Evolutionary conservation across 176 grass and related monocot species (phyloP).

Genomic region (Chloris gayana): DNA sequence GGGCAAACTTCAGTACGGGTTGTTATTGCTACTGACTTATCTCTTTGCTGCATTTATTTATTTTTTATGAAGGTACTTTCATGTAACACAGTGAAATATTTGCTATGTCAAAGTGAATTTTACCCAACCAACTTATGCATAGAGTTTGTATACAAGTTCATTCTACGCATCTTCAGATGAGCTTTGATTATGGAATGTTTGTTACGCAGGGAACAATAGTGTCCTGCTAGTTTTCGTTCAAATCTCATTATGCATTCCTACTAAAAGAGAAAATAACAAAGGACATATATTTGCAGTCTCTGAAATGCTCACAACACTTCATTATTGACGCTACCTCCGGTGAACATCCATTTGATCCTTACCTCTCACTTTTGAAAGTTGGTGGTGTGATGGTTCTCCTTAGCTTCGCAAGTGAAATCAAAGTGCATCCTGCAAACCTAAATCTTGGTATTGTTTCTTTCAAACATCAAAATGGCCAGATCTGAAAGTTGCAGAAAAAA

Average conservation of each 20-base stretch:
- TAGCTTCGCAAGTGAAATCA: slow-evolving; percentile 71
- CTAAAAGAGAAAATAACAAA: background rate
- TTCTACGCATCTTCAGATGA: background rate
- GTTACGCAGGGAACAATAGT: background rate
- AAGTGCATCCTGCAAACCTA: slow-evolving; percentile 59
- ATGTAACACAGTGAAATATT: background rate
- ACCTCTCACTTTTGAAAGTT: slow-evolving; percentile 71
- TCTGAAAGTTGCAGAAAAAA: background rate
- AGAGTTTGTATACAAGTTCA: background rate
- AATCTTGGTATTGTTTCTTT: slow-evolving; percentile 50
- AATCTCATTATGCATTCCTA: background rate
- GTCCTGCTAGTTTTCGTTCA: background rate
- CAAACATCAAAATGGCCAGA: background rate
- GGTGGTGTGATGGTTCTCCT: slow-evolving; percentile 62
- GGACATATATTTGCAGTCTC: slow-evolving; percentile 41
- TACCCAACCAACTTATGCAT: background rate
- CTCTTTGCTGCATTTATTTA: background rate
- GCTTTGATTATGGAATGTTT: background rate
- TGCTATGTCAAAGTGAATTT: background rate
- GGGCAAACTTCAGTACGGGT: background rate
- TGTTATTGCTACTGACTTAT: background rate
- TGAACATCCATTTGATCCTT: slow-evolving; percentile 81
- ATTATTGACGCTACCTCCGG: slow-evolving; percentile 79
- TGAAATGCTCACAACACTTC: slow-evolving; percentile 69
- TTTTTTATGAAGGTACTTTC: too few species aligned